Evolutionary conservation across 1,284 basidiomycete genomes (phyloP).

Genomic region (Fomitopsis schrenkii): DNA sequence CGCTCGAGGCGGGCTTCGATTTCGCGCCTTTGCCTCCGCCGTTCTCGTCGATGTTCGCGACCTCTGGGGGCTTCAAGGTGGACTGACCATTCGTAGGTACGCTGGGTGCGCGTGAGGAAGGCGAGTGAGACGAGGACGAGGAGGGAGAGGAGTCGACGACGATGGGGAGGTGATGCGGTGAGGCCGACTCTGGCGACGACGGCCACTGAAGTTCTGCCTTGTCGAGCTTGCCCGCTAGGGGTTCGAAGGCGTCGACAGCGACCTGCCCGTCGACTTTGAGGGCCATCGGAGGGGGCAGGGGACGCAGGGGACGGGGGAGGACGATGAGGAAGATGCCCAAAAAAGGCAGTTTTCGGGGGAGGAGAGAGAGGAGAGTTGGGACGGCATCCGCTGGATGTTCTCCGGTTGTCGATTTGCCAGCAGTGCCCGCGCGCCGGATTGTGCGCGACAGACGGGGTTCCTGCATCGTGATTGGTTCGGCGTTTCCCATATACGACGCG

Average conservation of each 20-base stretch:
- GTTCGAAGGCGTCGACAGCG: conserved; percentile 10
- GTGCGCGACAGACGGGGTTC: conserved; percentile 4
- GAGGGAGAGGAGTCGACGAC: conserved; percentile 15
- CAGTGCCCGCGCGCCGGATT: neutral
- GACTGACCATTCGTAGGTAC: neutral
- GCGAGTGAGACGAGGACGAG: conserved; percentile 10
- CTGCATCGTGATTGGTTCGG: conserved; percentile 27
- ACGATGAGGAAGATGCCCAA: conserved; percentile 23
- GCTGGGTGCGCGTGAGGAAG: conserved; percentile 4
- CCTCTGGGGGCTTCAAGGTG: conserved; percentile 1
- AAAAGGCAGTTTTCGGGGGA: conserved; percentile 26
- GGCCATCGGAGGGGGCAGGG: conserved; percentile 10
- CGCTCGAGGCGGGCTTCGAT: conserved; percentile 24
- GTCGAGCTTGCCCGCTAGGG: conserved; percentile 10
- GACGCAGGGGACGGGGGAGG: conserved; percentile 6
- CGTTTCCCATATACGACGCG: conserved; percentile 29
- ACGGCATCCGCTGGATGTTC: conserved; percentile 3
- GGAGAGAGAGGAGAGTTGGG: conserved; percentile 17
- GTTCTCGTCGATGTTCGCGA: conserved; percentile 8
- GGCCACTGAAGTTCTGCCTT: conserved; percentile 6
- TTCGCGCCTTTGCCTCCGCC: conserved; percentile 17
- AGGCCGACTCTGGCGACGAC: conserved; percentile 20
- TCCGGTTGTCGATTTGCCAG: conserved; percentile 16
- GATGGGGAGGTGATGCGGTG: conserved; percentile 25
- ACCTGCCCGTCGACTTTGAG: conserved; percentile 3